Percentiles rank a stretch among this genome's conserved stretches.
Evolutionary conservation across 2,329 filamentous ascomycete genomes (phyloP).

Genomic region (Tolypocladium sp.): DNA sequence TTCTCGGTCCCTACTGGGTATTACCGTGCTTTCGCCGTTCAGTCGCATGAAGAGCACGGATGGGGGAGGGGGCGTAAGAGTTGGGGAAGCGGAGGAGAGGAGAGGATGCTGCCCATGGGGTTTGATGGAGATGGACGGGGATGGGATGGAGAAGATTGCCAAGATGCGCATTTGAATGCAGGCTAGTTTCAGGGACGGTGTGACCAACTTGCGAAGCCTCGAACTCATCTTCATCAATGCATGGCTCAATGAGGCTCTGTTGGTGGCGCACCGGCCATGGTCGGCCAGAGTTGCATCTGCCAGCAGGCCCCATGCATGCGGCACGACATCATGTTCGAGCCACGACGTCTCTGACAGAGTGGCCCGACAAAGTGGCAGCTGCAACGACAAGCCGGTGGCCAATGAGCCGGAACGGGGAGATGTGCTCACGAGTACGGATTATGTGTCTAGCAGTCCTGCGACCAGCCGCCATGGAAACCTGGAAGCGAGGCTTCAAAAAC

Average conservation of each 20-base stretch:
- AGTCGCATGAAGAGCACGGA: not conserved
- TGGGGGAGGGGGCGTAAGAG: not conserved
- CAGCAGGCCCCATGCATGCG: too few species aligned
- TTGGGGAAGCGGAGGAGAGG: not conserved
- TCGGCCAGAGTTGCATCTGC: not conserved
- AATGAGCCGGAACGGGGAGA: not conserved
- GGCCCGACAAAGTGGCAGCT: too few species aligned
- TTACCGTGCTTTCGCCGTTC: too few species aligned
- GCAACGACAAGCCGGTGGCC: not conserved
- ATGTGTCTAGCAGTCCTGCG: not conserved
- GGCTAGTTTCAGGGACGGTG: not conserved
- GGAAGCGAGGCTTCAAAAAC: too few species aligned
- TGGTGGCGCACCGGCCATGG: not conserved
- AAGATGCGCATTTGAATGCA: not conserved
- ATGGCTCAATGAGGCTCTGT: not conserved
- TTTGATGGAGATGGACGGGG: not conserved
- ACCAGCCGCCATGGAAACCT: not conserved
- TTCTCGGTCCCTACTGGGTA: not conserved
- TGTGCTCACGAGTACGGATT: too few species aligned
- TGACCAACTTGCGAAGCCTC: too few species aligned
- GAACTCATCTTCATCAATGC: too few species aligned
- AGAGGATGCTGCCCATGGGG: not conserved
- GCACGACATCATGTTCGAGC: too few species aligned
- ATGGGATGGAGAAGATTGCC: not conserved
- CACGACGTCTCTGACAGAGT: too few species aligned